A percentile compares a stretch with the other conserved stretches of the same genome.
Evolutionary conservation across 1,284 basidiomycete species (phyloP).

Genomic region (Rhizoctonia solani): DNA sequence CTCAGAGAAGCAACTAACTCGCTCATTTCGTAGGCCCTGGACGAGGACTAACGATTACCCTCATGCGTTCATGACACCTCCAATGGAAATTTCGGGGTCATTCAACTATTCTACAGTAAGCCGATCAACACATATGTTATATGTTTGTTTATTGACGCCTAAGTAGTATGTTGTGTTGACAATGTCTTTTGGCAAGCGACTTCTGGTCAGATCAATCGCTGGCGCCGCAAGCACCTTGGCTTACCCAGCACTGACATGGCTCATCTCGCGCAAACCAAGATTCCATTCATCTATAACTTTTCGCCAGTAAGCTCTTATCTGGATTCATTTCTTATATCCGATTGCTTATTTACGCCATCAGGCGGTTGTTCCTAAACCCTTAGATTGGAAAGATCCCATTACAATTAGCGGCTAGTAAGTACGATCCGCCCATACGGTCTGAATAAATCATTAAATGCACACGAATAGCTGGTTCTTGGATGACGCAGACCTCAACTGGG

Average conservation of each 20-base stretch:
- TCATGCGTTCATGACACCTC: constrained; percentile 62
- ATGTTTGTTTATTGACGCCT: neutral
- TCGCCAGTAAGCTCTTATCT: constrained; percentile 42
- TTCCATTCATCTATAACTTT: constrained; percentile 75
- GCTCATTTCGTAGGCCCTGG: constrained; percentile 46
- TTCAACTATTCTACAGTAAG: constrained; percentile 60
- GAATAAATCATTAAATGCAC: neutral
- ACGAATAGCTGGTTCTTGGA: constrained; percentile 67
- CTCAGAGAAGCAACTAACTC: constrained; percentile 36
- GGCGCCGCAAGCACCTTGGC: constrained; percentile 62
- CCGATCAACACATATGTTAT: constrained; percentile 3
- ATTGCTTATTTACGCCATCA: constrained; percentile 41
- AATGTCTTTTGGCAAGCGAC: constrained; percentile 78
- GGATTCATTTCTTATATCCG: neutral
- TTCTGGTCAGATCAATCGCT: constrained; percentile 72
- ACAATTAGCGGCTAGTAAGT: constrained; percentile 63
- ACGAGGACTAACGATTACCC: constrained; percentile 66
- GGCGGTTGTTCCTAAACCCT: constrained; percentile 68
- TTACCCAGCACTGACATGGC: constrained; percentile 66
- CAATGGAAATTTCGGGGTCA: constrained; percentile 54
- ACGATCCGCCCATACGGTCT: neutral
- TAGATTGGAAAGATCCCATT: constrained; percentile 77
- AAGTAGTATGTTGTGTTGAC: constrained; percentile 61
- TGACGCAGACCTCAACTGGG: constrained; percentile 63
- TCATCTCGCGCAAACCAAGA: constrained; percentile 66